Conservation (phyloP, 208 protist genomes). For the Wallacemonas collosoma region DNA sequence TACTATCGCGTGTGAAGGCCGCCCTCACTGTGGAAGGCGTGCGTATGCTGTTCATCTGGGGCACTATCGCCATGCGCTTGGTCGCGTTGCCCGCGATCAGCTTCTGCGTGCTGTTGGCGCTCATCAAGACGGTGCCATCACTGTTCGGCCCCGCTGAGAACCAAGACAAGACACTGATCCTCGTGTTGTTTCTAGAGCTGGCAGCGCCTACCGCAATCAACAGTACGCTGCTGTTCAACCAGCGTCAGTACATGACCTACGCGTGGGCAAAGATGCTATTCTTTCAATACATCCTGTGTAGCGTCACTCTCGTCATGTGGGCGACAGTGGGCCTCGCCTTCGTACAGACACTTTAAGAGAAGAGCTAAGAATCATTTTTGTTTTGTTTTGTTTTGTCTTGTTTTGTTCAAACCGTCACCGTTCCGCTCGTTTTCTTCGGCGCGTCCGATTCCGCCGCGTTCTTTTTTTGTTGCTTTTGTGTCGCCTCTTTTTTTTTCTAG, state of each 20-base stretch:
- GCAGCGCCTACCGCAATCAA: slow-evolving; percentile 44
- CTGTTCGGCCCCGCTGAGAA: too few relatives aligned
- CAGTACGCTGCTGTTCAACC: slow-evolving; percentile 40
- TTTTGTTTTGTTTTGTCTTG: background rate
- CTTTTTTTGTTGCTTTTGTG: too few relatives aligned
- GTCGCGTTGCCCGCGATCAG: too few relatives aligned
- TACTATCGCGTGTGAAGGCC: too few relatives aligned
- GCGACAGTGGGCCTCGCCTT: slow-evolving; percentile 24
- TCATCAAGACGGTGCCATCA: too few relatives aligned
- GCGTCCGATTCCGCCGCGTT: too few relatives aligned
- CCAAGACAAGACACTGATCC: background rate
- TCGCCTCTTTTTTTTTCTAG: too few relatives aligned
- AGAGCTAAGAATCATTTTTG: background rate
- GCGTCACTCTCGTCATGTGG: slow-evolving; percentile 36
- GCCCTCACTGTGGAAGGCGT: too few relatives aligned
- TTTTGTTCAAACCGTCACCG: background rate
- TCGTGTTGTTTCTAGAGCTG: slow-evolving; percentile 35
- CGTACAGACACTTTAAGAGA: slow-evolving; percentile 7
- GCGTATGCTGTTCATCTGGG: too few relatives aligned
- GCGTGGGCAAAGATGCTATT: slow-evolving; percentile 48
- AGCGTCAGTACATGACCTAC: slow-evolving; percentile 32
- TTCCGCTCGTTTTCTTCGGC: too few relatives aligned
- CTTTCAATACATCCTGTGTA: slow-evolving; percentile 42
- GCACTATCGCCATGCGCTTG: too few relatives aligned
- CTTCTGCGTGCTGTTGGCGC: too few relatives aligned